Evolutionary conservation across 169 alveolate genomes (phyloP), one percentile per base, ranked within the genome.

Genomic region (Plasmodium relictum): DNA sequence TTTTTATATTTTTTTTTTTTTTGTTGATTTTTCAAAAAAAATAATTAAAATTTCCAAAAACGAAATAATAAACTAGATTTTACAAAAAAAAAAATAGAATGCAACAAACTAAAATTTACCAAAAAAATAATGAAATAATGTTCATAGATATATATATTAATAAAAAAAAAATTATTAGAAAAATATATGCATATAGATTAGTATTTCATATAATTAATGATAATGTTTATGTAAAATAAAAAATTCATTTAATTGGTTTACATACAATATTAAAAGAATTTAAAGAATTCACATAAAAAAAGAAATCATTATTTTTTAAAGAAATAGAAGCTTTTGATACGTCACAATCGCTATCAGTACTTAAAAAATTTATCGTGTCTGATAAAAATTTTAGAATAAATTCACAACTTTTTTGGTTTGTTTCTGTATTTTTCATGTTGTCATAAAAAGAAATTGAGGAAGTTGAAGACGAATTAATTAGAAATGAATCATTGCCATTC

Each of bases 261-360:
- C 92, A 86, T 7, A 86, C 68, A 14, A 52, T 22, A 18, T 65
- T 72, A 68, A 86, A 86, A 6, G 76, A 58, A 22, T 71, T 86
- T 26, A 72, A 45, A 39, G 87, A 56, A 70, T 54, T 86, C 45
- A 86, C 9, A 72, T 72, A 72, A 41, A 59, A 59, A 58, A 72
- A 71, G 31, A 86, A 86, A 44, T 86, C 88, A 37, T 86, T 58
- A 20, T 71, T 69, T 74, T 44, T 71, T 24, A 86, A 39, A 6
- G 78, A 86, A 26, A 16, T 71, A 39, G 92, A 86, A 42, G 92
- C 92, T 12, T 39, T 59, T n/a, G 87, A 26, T 16, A 86, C 92
- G 9, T 86, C 92, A 14, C 26, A n/a, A 48, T 86, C 92, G 6
- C 22, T 59, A 65, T 86, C 92, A 12, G 9, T 50, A 20, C 68